Conservation (phyloP, 106 monocot species). For the Dioscorea dumetorum region DNA sequence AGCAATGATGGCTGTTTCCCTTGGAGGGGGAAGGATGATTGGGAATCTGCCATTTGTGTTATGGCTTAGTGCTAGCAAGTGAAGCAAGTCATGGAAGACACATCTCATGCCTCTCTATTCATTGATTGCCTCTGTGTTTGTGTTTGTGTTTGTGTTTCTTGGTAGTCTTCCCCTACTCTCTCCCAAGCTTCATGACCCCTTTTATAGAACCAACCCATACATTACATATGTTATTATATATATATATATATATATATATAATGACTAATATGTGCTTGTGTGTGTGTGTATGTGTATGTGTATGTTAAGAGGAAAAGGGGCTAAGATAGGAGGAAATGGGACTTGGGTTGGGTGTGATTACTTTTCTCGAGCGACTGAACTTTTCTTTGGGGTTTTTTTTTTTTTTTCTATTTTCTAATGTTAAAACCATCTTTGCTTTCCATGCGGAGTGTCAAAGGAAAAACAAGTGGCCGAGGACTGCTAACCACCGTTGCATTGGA, state of each 20-base stretch:
- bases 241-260: too few species aligned
- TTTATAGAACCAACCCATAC: too few species aligned
- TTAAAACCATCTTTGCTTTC: slow-evolving; percentile 1
- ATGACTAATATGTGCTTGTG: too few species aligned
- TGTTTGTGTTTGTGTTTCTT: background rate
- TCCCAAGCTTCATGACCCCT: too few species aligned
- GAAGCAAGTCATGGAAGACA: slow-evolving; percentile 10
- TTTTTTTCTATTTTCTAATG: too few species aligned
- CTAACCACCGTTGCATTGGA: background rate
- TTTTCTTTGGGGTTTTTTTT: background rate
- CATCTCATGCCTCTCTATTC: slow-evolving; percentile 7
- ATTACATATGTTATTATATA: too few species aligned
- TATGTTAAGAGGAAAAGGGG: too few species aligned
- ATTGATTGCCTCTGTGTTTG: slow-evolving; percentile 1
- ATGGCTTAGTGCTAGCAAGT: slow-evolving; percentile 16
- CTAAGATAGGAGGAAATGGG: background rate
- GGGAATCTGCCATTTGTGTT: slow-evolving; percentile 44
- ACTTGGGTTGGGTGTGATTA: background rate
- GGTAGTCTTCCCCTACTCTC: background rate
- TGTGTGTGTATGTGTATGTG: too few species aligned
- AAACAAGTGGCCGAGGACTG: background rate
- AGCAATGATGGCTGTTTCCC: slow-evolving; percentile 66
- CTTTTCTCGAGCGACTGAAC: background rate
- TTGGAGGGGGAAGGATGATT: slow-evolving; percentile 54
- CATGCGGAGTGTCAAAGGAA: background rate